Percentiles rank a stretch among this genome's conserved stretches.
These are phyloP conservation scores for Lizonia empirigonia DNA, from an alignment of 2,329 filamentous ascomycete genomes.

Conservation along the genomic window DNA sequence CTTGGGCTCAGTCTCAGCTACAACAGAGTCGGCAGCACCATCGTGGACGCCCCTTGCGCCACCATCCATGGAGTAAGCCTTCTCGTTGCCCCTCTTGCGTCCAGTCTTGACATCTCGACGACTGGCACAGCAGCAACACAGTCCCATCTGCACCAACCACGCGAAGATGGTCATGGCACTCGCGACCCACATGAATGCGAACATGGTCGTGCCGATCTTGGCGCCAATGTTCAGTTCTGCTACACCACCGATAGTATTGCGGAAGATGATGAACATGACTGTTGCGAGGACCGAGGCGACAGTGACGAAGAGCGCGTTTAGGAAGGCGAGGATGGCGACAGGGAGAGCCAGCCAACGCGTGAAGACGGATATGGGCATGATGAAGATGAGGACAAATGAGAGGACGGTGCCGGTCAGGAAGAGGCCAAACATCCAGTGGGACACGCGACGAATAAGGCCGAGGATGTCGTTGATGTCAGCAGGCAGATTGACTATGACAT, in stretches of 20 bases:
- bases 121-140: constrained; percentile 77
- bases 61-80: constrained; percentile 37
- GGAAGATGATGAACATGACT: constrained; percentile 82
- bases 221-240: constrained; percentile 77
- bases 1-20: constrained; percentile 3
- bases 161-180: constrained; percentile 69
- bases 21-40: constrained; percentile 3
- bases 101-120: constrained; percentile 59
- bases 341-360: constrained; percentile 66
- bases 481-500: constrained; percentile 70
- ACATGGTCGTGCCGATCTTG: constrained; percentile 73
- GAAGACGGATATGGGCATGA: constrained; percentile 61
- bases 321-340: constrained; percentile 69
- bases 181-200: constrained; percentile 89
- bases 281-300: constrained; percentile 78
- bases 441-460: constrained; percentile 73
- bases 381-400: constrained; percentile 73
- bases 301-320: constrained; percentile 70
- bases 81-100: constrained; percentile 52
- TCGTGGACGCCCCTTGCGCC: constrained; percentile 2
- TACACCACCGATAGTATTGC: constrained; percentile 72
- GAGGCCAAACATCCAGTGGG: constrained; percentile 86
- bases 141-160: constrained; percentile 72
- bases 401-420: constrained; percentile 76
- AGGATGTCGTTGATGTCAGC: constrained; percentile 74